Conservation (phyloP, 1,284 basidiomycete genomes). For the Fomitopsis pinicola region DNA sequence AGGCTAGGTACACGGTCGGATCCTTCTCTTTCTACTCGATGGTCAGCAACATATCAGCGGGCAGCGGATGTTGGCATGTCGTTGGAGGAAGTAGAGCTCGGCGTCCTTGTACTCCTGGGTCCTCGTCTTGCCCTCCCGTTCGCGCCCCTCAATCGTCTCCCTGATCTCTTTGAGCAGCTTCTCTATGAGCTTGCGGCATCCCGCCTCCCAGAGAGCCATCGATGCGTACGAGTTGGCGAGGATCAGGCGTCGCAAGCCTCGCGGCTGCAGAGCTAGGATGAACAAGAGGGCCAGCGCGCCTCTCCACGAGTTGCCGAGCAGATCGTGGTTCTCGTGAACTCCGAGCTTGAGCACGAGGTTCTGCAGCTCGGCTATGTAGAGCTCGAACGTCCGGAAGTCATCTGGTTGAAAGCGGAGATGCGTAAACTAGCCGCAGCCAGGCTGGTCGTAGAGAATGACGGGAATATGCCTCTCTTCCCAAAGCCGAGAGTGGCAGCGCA, state of each 20-base stretch:
- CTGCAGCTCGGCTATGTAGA: conserved; percentile 31
- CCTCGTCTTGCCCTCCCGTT: neutral
- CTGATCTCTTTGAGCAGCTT: neutral
- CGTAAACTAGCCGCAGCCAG: conserved; percentile 28
- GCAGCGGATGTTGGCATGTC: too few species aligned
- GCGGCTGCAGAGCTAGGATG: neutral
- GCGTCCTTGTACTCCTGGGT: neutral
- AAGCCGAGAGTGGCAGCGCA: conserved; percentile 23
- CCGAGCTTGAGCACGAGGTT: conserved; percentile 26
- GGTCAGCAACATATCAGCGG: too few species aligned
- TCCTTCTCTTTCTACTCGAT: too few species aligned
- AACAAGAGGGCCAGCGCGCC: conserved; percentile 25
- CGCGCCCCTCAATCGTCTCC: neutral
- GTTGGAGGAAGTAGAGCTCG: too few species aligned
- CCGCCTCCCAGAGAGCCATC: neutral
- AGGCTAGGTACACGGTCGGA: too few species aligned
- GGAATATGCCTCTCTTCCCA: conserved; percentile 14
- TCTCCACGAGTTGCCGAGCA: conserved; percentile 34
- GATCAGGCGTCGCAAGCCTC: neutral
- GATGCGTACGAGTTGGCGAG: neutral
- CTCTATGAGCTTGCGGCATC: neutral
- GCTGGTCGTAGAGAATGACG: conserved; percentile 35
- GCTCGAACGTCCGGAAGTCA: conserved; percentile 28
- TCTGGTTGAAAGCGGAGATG: conserved; percentile 25
- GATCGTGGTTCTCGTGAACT: conserved; percentile 22